These are phyloP conservation scores for Nicotiana attenuata DNA, from an alignment of 257 asterid genomes.

Conservation along the genomic window DNA sequence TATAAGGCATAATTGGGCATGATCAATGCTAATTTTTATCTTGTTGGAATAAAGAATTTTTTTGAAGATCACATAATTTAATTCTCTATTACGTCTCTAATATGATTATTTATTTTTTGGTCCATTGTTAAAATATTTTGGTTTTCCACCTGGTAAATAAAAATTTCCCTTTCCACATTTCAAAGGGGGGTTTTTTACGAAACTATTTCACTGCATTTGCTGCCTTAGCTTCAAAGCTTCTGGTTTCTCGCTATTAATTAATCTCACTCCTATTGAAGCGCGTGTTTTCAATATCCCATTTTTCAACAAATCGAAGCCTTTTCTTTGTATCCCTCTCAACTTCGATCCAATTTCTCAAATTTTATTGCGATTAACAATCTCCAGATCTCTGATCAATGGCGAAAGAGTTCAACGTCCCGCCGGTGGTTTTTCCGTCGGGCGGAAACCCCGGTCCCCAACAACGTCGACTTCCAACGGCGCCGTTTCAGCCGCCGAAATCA, in stretches of 20 bases:
- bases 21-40: too few species aligned
- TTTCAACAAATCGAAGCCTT: not conserved
- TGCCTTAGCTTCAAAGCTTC: not conserved
- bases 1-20: too few species aligned
- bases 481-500: conserved; percentile 75
- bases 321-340: not conserved
- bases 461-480: conserved; percentile 83
- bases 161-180: too few species aligned
- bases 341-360: not conserved
- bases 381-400: conserved; percentile 56
- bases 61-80: too few species aligned
- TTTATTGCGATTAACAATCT: not conserved
- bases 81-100: too few species aligned
- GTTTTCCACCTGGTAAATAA: too few species aligned
- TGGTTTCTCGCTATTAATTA: not conserved
- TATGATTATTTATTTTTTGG: too few species aligned
- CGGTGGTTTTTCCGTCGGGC: conserved; percentile 72
- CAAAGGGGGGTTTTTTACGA: not conserved
- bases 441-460: conserved; percentile 61
- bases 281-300: not conserved
- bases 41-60: too few species aligned
- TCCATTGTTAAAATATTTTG: too few species aligned
- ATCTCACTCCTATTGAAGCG: not conserved
- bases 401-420: conserved; percentile 79
- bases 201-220: not conserved